These are phyloP conservation scores for Syncephalastrum sp. DNA, from an alignment of 371 early-diverging fungal species.

Conservation along the genomic window DNA sequence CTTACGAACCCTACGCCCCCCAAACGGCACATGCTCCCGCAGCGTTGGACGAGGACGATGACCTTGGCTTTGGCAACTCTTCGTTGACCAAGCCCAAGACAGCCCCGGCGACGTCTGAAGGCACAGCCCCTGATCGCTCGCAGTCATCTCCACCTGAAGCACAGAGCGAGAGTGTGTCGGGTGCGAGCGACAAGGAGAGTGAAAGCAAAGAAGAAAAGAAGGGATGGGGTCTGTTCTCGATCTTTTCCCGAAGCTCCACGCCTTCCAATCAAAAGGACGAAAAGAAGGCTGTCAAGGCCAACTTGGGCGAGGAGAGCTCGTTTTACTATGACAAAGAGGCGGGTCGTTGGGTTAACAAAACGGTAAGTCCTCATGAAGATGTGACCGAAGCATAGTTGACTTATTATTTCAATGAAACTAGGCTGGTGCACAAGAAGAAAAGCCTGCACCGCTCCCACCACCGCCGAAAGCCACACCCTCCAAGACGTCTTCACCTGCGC, in stretches of 20 bases:
- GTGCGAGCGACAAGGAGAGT: slow-evolving; percentile 10
- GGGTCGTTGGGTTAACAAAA: slow-evolving; percentile 59
- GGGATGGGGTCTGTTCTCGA: slow-evolving; percentile 54
- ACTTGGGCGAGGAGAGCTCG: slow-evolving; percentile 64
- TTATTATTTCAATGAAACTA: too few relatives aligned
- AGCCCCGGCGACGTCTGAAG: slow-evolving; percentile 6
- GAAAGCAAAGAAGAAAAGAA: slow-evolving; percentile 20
- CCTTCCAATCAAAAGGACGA: slow-evolving; percentile 36
- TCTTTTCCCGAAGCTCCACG: slow-evolving; percentile 46
- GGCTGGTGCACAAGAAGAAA: too few relatives aligned
- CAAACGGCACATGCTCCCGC: neutral
- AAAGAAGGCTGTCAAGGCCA: slow-evolving; percentile 59
- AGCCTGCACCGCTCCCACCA: neutral
- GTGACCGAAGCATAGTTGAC: too few relatives aligned
- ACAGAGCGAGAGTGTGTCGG: slow-evolving; percentile 1
- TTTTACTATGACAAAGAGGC: slow-evolving; percentile 72
- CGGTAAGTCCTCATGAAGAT: slow-evolving; percentile 21
- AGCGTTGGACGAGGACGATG: slow-evolving; percentile 41
- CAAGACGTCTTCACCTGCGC: slow-evolving; percentile 1
- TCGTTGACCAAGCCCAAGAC: slow-evolving; percentile 24
- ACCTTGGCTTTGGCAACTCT: slow-evolving; percentile 59
- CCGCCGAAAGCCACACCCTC: slow-evolving; percentile 6
- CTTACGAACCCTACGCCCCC: too few relatives aligned
- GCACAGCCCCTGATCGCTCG: slow-evolving; percentile 6
- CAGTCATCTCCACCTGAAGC: neutral